These are phyloP conservation scores for Dioscorea zingiberensis DNA, from an alignment of 106 monocot genomes.

Conservation along the genomic window DNA sequence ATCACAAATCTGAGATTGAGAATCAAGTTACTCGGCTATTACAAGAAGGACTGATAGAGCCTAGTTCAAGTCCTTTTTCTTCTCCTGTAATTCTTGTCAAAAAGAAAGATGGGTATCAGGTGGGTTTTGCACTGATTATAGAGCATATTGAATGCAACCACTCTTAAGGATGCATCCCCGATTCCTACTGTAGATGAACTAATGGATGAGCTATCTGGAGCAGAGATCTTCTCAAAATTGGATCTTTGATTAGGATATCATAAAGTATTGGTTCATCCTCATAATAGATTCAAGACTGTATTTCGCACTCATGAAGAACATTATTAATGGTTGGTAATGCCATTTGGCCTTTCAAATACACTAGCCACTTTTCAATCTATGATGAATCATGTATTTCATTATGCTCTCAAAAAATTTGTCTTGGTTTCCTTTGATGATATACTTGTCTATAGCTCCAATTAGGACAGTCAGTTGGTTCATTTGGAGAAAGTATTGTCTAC, in stretches of 20 bases:
- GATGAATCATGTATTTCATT: constrained; percentile 3
- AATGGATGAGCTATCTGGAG: neutral
- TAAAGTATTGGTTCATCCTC: constrained; percentile 1
- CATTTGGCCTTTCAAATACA: constrained; percentile 4
- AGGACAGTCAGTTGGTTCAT: neutral
- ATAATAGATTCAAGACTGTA: constrained; percentile 1
- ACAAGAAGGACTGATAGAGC: too few relatives aligned
- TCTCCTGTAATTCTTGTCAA: constrained; percentile 1
- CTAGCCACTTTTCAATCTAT: constrained; percentile 1
- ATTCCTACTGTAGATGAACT: constrained; percentile 7
- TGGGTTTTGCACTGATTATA: constrained; percentile 2
- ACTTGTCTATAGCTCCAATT: neutral
- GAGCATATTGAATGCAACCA: constrained; percentile 1
- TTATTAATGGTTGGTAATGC: neutral
- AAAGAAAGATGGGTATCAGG: constrained; percentile 5
- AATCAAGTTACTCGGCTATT: too few relatives aligned
- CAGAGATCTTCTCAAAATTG: neutral
- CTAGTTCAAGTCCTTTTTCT: constrained; percentile 1
- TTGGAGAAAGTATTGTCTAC: neutral
- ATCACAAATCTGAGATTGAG: too few relatives aligned
- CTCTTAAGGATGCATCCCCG: constrained; percentile 6
- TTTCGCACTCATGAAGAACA: constrained; percentile 1
- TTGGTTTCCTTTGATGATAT: constrained; percentile 12
- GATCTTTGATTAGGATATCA: constrained; percentile 3
- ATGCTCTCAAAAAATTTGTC: neutral